Conservation (phyloP, 768 basidiomycete species). For the Kwoniella shandongensis region DNA sequence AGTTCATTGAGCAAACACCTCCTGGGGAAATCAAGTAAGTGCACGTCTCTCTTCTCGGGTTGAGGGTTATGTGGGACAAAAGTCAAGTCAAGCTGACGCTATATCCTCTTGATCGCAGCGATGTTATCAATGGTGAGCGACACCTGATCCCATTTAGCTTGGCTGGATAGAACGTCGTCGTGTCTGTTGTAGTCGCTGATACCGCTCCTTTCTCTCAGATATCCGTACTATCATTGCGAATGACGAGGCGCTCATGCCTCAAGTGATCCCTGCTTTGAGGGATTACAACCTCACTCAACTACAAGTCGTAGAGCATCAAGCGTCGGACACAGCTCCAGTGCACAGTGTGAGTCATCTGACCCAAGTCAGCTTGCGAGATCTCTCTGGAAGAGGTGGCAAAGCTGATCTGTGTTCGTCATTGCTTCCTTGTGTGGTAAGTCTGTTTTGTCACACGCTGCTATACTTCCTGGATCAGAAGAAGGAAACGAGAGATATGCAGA, state of each 20-base stretch:
- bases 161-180: neutral
- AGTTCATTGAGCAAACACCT: constrained; percentile 82
- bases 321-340: constrained; percentile 56
- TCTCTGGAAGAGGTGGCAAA: neutral
- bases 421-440: constrained; percentile 58
- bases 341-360: constrained; percentile 63
- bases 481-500: constrained; percentile 75
- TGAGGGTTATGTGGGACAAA: too few relatives aligned
- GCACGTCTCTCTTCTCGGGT: neutral
- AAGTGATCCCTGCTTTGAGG: constrained; percentile 72
- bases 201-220: constrained; percentile 59
- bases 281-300: constrained; percentile 89
- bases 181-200: constrained; percentile 5
- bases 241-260: constrained; percentile 76
- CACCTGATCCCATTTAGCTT: too few relatives aligned
- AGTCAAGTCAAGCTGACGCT: constrained; percentile 16
- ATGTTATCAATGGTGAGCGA: constrained; percentile 79
- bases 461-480: constrained; percentile 57
- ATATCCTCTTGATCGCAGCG: constrained; percentile 50
- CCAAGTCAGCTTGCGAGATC: neutral
- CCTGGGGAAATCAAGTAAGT: constrained; percentile 84
- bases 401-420: neutral
- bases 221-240: constrained; percentile 84
- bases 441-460: constrained; percentile 74
- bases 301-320: constrained; percentile 80